A percentile compares a stretch with the other conserved stretches of the same genome.
Evolutionary conservation across 495 filamentous ascomycete genomes (phyloP).

Genomic region (Neurospora sp.): DNA sequence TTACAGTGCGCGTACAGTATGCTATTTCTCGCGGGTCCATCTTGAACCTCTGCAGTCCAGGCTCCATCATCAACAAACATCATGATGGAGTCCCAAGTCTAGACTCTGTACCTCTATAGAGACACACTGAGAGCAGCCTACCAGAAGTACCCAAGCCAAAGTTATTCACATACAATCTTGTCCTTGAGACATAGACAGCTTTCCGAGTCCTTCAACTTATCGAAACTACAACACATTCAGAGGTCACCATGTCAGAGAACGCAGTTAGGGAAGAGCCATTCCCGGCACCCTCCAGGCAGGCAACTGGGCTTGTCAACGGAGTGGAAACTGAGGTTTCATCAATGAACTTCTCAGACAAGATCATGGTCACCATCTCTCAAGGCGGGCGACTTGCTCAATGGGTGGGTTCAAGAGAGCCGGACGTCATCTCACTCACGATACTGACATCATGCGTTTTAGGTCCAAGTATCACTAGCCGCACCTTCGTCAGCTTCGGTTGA

Average conservation of each 20-base stretch:
- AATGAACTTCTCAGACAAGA: constrained; percentile 78
- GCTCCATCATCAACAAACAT: neutral
- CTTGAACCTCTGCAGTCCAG: neutral
- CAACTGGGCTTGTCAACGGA: constrained; percentile 53
- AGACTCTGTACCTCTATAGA: neutral
- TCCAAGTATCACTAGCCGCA: constrained; percentile 77
- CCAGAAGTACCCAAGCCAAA: neutral
- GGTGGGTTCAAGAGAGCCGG: constrained; percentile 42
- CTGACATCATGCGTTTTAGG: constrained; percentile 35
- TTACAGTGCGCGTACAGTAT: neutral
- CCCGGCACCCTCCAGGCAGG: constrained; percentile 64
- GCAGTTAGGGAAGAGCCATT: constrained; percentile 42
- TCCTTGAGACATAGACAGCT: neutral
- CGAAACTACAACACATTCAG: neutral
- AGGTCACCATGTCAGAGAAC: constrained; percentile 14
- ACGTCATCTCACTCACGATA: neutral
- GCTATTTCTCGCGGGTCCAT: neutral
- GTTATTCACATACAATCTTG: neutral
- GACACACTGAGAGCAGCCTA: neutral
- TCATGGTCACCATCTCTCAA: constrained; percentile 83
- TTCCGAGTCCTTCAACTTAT: neutral
- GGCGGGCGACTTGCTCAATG: constrained; percentile 82
- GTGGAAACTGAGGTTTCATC: constrained; percentile 60
- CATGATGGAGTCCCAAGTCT: neutral
- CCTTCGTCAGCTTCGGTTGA: constrained; percentile 49